Evolutionary conservation across 352 stramenopile genomes (phyloP).

Genomic region (Pythium dissotocum): DNA sequence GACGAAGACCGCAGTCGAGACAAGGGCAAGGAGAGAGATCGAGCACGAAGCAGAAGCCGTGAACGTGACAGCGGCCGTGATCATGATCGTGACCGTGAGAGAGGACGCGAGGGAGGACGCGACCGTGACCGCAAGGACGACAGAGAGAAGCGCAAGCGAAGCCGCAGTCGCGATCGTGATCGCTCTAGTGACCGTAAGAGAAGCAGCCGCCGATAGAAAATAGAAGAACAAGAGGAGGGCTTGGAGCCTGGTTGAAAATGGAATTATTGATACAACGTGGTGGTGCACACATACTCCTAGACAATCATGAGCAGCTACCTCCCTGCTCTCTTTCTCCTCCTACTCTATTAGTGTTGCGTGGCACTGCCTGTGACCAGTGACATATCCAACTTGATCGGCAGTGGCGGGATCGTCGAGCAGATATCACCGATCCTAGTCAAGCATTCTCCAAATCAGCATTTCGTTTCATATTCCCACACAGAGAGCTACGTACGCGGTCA

Average conservation of each 20-base stretch:
- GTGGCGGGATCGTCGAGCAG: slow-evolving; percentile 61
- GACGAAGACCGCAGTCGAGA: slow-evolving; percentile 23
- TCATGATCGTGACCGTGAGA: slow-evolving; percentile 7
- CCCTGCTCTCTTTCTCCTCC: not conserved
- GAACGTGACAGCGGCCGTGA: slow-evolving; percentile 28
- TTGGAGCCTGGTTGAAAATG: not conserved
- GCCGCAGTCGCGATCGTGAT: slow-evolving; percentile 31
- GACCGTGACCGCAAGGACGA: slow-evolving; percentile 6
- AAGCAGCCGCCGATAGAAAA: slow-evolving; percentile 16
- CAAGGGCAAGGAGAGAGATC: slow-evolving; percentile 9
- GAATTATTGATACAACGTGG: slow-evolving; percentile 10
- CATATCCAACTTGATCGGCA: slow-evolving; percentile 68
- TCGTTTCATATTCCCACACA: not conserved
- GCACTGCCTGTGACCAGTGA: slow-evolving; percentile 46
- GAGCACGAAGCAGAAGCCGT: slow-evolving; percentile 18
- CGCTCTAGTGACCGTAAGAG: slow-evolving; percentile 30
- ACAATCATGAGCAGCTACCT: not conserved
- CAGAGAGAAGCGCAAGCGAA: slow-evolving; percentile 26
- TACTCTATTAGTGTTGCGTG: slow-evolving; percentile 11
- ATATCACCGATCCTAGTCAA: slow-evolving; percentile 47
- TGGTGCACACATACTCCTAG: not conserved
- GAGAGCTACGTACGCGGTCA: slow-evolving; percentile 50
- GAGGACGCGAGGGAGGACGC: not conserved
- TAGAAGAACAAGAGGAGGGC: not conserved
- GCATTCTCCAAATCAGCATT: not conserved